Conservation (phyloP, 257 asterid species). For the Nicotiana paniculata region DNA sequence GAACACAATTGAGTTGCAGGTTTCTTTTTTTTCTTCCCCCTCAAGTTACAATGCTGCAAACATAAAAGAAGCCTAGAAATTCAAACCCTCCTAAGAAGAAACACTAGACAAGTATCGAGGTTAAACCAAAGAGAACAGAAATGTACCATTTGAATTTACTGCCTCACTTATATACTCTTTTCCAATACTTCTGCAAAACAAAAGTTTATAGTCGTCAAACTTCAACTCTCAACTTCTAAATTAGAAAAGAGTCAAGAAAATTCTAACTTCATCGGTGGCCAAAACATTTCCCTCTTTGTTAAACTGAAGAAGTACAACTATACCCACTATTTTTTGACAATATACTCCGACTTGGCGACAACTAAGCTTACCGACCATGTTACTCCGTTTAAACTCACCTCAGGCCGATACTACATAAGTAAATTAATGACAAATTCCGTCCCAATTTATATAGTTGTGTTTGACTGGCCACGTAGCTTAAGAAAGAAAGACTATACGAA, state of each 20-base stretch:
- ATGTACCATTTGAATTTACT: conserved; percentile 18
- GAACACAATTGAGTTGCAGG: not conserved
- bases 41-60: not conserved
- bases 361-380: too few relatives aligned
- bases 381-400: too few relatives aligned
- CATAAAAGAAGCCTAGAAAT: not conserved
- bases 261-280: not conserved
- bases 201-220: not conserved
- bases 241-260: not conserved
- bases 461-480: too few relatives aligned
- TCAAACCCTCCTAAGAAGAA: not conserved
- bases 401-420: too few relatives aligned
- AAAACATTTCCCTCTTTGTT: not conserved
- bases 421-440: too few relatives aligned
- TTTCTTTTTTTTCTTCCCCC: too few relatives aligned
- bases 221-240: not conserved
- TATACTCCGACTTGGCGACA: too few relatives aligned
- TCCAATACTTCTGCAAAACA: conserved; percentile 16
- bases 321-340: too few relatives aligned
- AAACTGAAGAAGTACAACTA: too few relatives aligned
- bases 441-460: too few relatives aligned
- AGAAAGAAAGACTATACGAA: too few relatives aligned
- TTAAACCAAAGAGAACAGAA: not conserved
- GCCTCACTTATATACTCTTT: conserved; percentile 9
- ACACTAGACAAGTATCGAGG: too few relatives aligned